phyloP scores from a whole-genome alignment of 179 eudicot species.

The Spergularia azorica region DNA sequence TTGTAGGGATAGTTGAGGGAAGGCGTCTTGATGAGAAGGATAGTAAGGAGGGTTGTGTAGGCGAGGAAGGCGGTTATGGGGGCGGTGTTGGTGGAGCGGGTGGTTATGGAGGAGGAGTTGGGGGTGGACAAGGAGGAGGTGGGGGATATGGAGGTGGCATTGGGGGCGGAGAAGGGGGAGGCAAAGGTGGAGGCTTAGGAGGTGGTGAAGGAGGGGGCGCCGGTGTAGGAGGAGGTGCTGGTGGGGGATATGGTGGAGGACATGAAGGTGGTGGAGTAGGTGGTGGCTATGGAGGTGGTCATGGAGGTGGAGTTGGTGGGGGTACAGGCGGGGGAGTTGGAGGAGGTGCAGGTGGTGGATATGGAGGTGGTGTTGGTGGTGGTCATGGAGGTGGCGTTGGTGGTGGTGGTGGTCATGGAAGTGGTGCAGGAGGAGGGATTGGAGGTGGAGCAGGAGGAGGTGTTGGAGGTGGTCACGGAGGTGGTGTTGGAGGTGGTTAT shows the following conservation, averaged over 20 bases:
- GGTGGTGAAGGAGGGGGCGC: background rate
- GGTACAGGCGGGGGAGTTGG: conserved; percentile 9
- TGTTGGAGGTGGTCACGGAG: conserved; percentile 12
- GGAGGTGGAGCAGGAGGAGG: conserved; percentile 14
- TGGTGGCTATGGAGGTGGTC: conserved; percentile 16
- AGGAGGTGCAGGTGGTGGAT: conserved; percentile 7
- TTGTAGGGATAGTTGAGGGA: conserved; percentile 35
- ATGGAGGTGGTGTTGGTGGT: conserved; percentile 10
- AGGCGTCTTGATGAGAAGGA: conserved; percentile 35
- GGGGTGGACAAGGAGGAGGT: background rate
- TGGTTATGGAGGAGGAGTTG: background rate
- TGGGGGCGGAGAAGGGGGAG: background rate
- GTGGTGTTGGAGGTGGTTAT: conserved; percentile 7
- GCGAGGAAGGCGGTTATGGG: conserved; percentile 23
- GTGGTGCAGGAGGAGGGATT: no score
- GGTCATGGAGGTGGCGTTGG: background rate
- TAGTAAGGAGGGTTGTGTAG: conserved; percentile 30
- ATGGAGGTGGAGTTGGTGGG: conserved; percentile 18
- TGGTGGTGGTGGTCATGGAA: conserved; percentile 5
- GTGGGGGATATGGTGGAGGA: conserved; percentile 18
- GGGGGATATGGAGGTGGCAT: conserved; percentile 22
- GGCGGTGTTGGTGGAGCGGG: conserved; percentile 16
- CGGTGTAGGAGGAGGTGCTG: background rate
- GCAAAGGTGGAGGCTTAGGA: conserved; percentile 16
- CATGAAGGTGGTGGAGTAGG: conserved; percentile 3